Evolutionary conservation across 805 yeast species (phyloP), one percentile per base, ranked within the genome.

Genomic region (Saturnispora serradocipensis): DNA sequence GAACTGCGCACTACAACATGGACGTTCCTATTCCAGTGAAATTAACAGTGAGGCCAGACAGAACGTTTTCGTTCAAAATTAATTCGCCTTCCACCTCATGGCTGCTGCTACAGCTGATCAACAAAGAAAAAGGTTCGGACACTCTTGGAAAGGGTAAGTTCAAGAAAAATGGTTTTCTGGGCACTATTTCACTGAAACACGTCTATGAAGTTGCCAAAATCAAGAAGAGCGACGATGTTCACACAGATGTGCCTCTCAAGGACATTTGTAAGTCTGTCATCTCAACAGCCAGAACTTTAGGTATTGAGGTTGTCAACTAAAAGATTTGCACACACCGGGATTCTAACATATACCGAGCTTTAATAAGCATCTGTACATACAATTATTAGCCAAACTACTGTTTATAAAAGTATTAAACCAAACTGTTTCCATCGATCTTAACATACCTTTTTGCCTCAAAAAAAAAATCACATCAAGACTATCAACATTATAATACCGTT

Each of bases 171-270:
- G 60, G 63, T 22, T 65, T 66, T 30, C 60, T 61, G 11, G 68
- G 68, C 39, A 68, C 72, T 48, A 63, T 78, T 39, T 81, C 90
- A 16, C 75, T 93, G 61, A 93, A 93, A 67, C 98, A 93, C 65
- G 77, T 89, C 28, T 93, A 88, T 65, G 98, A 91, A 70, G 86
- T 93, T 60, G 98, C 99, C 36, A 85, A 88, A 71, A 84, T 93
- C 59, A 93, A 93, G 72, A 81, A 89, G 66, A 84, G 83, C 1
- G 99, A 93, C 67, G 82, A 80, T 2, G 78, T 84, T 60, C 96
- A 89, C 67, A 76, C 81, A 50, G 75, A 77, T 49, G 69, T 84
- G 52, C 86, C 83, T 20, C 65, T 91, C 64, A 79, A 86, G 63
- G 79, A 85, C 20, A 83, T 93, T 43, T 85, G 85, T 51, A 91